Base-by-base conservation (phyloP, 148 eudicot genomes). In the Rhododendron kiyosumense region DNA sequence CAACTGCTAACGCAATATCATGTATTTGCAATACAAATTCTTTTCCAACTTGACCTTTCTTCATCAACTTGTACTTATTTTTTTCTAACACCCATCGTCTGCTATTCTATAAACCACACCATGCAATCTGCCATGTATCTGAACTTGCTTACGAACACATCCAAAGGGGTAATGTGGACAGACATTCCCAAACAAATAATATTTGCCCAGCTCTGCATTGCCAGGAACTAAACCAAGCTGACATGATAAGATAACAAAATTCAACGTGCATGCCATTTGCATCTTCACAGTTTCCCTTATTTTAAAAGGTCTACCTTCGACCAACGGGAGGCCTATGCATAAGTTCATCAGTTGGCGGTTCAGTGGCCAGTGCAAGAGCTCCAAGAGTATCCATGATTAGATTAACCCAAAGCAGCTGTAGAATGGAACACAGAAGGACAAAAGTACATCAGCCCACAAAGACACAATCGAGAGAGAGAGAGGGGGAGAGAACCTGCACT, bases 351-450 rank as follows among this genome's bases (percentile, higher is more conserved):
- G 98, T 96, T 74, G 99, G 99, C 84, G 98, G 97, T 88, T 96
- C 99, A n/a, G 99, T 96, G 85, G 99, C 99, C 88, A 96, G 92
- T 5, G 99, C 99, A 86, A 96, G 96, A 46, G 98, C 99, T 86
- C 99, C 99, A 61, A 96, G 95, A 65, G 98, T 95, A 88, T 96
- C 99, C 99, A 95, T 94, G 45, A 96, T 96, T 86, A 96, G 94
- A 89, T 96, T 96, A 52, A 96, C 99, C 99, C 99, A 96, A 65
- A 96, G 95, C 84, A 94, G 97, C 98, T 94, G 95, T 77, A 88
- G 43, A 84, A 26, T 79, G n/a, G 74, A 86, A 85, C 28, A 78
- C 22, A 83, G 18, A 17, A 81, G 54, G 17, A 41, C 76, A 17
- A 52, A 63, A 67, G 79, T 49, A 15, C 59, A 38, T 65, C 38